Evolutionary conservation across 192 early-diverging fungal genomes (phyloP), one percentile per base, ranked within the genome.

Genomic region (Chytriomyces sp.): DNA sequence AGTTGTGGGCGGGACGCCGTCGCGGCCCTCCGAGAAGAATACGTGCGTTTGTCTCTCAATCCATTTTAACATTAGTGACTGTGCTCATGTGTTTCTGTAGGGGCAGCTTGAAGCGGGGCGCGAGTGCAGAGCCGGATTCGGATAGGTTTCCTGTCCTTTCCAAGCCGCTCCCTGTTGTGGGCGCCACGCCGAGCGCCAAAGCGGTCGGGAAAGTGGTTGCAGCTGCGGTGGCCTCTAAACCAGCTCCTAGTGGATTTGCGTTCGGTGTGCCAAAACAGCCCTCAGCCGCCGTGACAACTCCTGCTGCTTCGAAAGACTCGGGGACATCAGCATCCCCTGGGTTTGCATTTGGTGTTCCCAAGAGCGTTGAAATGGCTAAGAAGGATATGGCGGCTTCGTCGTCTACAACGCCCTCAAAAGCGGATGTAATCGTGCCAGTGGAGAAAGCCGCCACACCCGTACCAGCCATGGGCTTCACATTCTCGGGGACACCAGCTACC

Each of bases 1-100:
- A 54, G 31, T 36, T 1, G 31, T 69, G 14, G 66, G 66, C 2
- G 66, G 66, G 25, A 69, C 66, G 19, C 66, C 66, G n/a, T 69
- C 66, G 3, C 22, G 66, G 26, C 52, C 66, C 32, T 54, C 52
- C 8, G 34, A 57, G 2, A 69, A 69, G 54, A 69, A 69, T 34
- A 56, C 53, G 66, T 69, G 44, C 7, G 17, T 62, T 62, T 33
- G 60, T 28, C 38, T 62, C 0, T 62, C 12, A 17, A 10, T 28
- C 22, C 14, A n/a, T 49, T n/a, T 49, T 49, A 22, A n/a, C 3
- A 49, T 49, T 3, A 49, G 14, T 49, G 14, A n/a, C 14, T 49
- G n/a, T 49, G 17, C 22, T 49, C 44, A 22, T n/a, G 0, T 49
- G 44, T 49, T n/a, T 49, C 44, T 3, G 44, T 49, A 14, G 44